A percentile compares a stretch with the other conserved stretches of the same genome.
Evolutionary conservation across 2,329 filamentous ascomycete genomes (phyloP).

Genomic region (Plectosphaerella cucumerina): DNA sequence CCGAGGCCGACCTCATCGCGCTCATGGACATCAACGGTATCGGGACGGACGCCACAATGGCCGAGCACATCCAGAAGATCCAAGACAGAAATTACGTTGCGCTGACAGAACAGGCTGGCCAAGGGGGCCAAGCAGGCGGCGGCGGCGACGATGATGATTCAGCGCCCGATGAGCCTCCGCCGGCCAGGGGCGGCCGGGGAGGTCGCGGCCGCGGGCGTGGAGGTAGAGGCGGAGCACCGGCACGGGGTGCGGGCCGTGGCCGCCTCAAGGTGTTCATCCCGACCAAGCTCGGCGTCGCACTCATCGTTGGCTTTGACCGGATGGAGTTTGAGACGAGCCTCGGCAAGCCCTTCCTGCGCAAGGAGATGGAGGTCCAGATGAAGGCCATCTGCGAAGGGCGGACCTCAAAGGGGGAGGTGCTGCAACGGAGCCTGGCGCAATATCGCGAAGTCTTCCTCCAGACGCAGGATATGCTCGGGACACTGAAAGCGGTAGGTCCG

Average conservation of each 20-base stretch:
- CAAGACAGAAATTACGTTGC: conserved; percentile 84
- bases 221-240: conserved; percentile 33
- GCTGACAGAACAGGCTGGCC: conserved; percentile 45
- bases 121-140: conserved; percentile 28
- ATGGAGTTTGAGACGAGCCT: conserved; percentile 91
- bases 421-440: conserved; percentile 79
- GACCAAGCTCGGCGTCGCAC: conserved; percentile 82
- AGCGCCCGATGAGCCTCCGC: conserved; percentile 30
- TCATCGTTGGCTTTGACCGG: conserved; percentile 91
- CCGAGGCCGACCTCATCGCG: conserved; percentile 90
- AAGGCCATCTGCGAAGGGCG: conserved; percentile 91
- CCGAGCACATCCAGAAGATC: conserved; percentile 95
- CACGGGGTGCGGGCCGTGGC: conserved; percentile 22
- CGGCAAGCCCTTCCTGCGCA: conserved; percentile 91
- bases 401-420: conserved; percentile 67
- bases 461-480: conserved; percentile 70
- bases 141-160: conserved; percentile 27
- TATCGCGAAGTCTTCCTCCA: conserved; percentile 84
- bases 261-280: conserved; percentile 84
- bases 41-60: conserved; percentile 98
- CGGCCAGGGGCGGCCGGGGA: conserved; percentile 38
- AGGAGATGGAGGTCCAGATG: conserved; percentile 98
- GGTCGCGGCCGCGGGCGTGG: conserved; percentile 37
- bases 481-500: conserved; percentile 58
- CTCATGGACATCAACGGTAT: conserved; percentile 99